phyloP scores from a whole-genome alignment of 768 basidiomycete species.

The Sutorius australiensis region DNA sequence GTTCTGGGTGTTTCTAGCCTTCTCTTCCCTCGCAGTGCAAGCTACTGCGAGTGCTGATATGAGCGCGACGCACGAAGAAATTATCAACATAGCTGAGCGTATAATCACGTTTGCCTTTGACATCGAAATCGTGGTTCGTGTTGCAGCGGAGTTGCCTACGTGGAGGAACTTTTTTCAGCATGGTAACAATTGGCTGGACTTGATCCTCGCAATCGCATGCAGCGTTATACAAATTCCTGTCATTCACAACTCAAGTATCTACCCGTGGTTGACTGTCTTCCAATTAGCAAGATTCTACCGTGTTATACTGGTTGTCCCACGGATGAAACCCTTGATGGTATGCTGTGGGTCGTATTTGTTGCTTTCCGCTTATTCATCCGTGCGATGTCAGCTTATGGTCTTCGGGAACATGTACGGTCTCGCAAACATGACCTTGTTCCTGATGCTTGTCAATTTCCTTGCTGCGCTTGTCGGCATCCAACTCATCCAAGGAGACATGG shows the following conservation, averaged over 20 bases:
- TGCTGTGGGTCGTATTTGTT: not conserved
- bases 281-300: constrained; percentile 87
- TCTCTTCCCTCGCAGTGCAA: constrained; percentile 68
- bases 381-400: constrained; percentile 60
- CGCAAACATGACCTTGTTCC: constrained; percentile 87
- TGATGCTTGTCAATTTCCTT: constrained; percentile 82
- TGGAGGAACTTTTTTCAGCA: constrained; percentile 75
- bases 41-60: constrained; percentile 60
- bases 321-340: constrained; percentile 87
- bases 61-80: constrained; percentile 38
- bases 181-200: constrained; percentile 68
- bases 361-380: constrained; percentile 3
- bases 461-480: constrained; percentile 81
- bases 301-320: constrained; percentile 83
- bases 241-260: constrained; percentile 59
- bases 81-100: constrained; percentile 66
- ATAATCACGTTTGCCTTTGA: constrained; percentile 82
- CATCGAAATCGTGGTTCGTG: constrained; percentile 76
- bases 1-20: constrained; percentile 74
- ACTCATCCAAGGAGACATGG: constrained; percentile 80
- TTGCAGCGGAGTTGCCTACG: constrained; percentile 69
- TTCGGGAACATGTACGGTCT: constrained; percentile 92
- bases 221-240: constrained; percentile 82
- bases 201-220: constrained; percentile 67
- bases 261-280: constrained; percentile 89